Conservation (phyloP, 1,284 basidiomycete species). For the Heterobasidion annosum region DNA sequence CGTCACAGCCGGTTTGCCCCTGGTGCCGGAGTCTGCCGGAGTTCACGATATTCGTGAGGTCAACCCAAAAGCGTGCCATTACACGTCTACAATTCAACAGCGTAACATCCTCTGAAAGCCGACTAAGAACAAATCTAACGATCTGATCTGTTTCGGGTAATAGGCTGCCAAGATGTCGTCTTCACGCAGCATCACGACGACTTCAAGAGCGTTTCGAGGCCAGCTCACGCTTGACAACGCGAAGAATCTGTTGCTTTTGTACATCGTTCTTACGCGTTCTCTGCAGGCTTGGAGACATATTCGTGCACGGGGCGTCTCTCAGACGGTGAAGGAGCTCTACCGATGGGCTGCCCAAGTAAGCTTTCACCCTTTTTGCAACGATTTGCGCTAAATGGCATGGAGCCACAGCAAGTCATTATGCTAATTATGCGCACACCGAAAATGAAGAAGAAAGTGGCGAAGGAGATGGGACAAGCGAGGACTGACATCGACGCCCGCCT, state of each 20-base stretch:
- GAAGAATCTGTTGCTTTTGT: conserved; percentile 57
- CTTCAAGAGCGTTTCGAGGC: neutral
- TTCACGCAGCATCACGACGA: neutral
- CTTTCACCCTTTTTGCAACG: neutral
- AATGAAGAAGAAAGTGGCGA: conserved; percentile 55
- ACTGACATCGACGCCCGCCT: conserved; percentile 63
- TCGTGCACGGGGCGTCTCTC: conserved; percentile 58
- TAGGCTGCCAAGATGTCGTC: neutral
- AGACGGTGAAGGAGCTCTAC: conserved; percentile 46
- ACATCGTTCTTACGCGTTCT: conserved; percentile 43
- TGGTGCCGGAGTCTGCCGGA: no score
- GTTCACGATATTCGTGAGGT: no score
- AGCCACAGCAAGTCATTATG: conserved; percentile 43
- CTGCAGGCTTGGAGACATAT: conserved; percentile 59
- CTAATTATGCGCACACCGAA: conserved; percentile 64
- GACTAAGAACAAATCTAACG: no score
- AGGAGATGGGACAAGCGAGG: conserved; percentile 63
- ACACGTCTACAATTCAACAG: no score
- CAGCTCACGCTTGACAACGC: conserved; percentile 16
- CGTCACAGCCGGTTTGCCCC: no score
- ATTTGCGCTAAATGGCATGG: neutral
- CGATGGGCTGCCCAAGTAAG: conserved; percentile 45
- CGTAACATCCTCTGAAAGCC: no score
- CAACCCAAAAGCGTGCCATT: no score
- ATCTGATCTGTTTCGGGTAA: no score